phyloP scores from a whole-genome alignment of 768 basidiomycete genomes.

The Ephemerocybe angulata region DNA sequence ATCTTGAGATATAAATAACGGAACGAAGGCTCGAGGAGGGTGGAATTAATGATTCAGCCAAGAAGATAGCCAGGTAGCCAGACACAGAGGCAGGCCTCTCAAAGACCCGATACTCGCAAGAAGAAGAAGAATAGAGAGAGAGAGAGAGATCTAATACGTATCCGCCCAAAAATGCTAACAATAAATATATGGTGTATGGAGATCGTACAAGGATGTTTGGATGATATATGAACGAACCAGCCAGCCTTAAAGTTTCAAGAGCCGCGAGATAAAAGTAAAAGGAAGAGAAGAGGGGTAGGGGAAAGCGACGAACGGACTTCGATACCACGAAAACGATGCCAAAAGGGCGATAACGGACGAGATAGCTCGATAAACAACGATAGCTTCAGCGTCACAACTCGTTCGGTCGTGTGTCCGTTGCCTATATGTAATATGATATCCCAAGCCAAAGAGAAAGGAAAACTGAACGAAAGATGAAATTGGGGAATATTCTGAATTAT shows the following conservation, averaged over 20 bases:
- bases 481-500: neutral
- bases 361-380: neutral
- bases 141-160: too few species aligned
- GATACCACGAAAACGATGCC: neutral
- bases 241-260: too few species aligned
- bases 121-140: too few species aligned
- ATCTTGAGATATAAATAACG: neutral
- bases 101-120: neutral
- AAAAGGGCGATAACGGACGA: neutral
- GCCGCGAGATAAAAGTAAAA: neutral
- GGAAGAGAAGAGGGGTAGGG: neutral
- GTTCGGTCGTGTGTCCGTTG: too few species aligned
- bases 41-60: neutral
- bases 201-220: slow-evolving; percentile 1
- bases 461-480: neutral
- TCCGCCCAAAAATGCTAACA: neutral
- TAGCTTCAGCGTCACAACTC: too few species aligned
- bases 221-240: neutral
- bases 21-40: neutral
- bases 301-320: neutral
- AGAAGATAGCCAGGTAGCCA: neutral
- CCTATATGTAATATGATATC: too few species aligned
- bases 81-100: neutral
- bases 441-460: too few species aligned
- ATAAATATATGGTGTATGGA: slow-evolving; percentile 2